These are phyloP conservation scores for Cladochytrium replicatum DNA, from an alignment of 192 early-diverging fungal genomes.

Conservation along the genomic window DNA sequence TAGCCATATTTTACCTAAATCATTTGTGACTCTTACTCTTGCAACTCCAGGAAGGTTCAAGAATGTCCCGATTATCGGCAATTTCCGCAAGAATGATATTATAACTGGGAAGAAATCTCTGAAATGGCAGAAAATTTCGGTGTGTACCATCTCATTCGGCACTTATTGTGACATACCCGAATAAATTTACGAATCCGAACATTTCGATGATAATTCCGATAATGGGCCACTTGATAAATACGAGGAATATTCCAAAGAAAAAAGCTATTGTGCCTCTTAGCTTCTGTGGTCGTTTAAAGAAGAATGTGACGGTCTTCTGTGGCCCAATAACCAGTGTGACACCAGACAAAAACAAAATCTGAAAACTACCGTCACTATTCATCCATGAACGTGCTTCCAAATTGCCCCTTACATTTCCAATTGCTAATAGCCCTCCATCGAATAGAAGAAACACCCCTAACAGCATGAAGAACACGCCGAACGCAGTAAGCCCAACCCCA, in stretches of 20 bases:
- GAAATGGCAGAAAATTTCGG: neutral
- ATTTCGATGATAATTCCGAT: conserved; percentile 80
- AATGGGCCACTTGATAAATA: conserved; percentile 83
- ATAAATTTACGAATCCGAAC: conserved; percentile 95
- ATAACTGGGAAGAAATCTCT: conserved; percentile 97
- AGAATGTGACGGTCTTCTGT: conserved; percentile 75
- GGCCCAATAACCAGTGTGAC: conserved; percentile 83
- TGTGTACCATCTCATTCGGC: neutral
- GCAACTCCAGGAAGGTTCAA: conserved; percentile 79
- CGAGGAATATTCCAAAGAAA: conserved; percentile 76
- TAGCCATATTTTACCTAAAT: no score
- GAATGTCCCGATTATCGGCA: conserved; percentile 84
- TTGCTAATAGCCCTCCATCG: conserved; percentile 87
- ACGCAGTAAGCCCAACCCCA: conserved; percentile 89
- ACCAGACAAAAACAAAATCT: conserved; percentile 86
- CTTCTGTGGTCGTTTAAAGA: conserved; percentile 84
- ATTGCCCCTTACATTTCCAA: conserved; percentile 76
- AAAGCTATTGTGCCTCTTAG: conserved; percentile 82
- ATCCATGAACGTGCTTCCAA: neutral
- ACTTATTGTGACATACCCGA: conserved; percentile 55
- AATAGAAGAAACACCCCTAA: conserved; percentile 93
- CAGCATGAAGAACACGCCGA: conserved; percentile 83
- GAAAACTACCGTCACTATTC: neutral
- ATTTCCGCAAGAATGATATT: conserved; percentile 71
- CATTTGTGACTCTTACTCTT: no score